Conservation (phyloP, 1,284 basidiomycete species). For the Ustilago crameri region DNA sequence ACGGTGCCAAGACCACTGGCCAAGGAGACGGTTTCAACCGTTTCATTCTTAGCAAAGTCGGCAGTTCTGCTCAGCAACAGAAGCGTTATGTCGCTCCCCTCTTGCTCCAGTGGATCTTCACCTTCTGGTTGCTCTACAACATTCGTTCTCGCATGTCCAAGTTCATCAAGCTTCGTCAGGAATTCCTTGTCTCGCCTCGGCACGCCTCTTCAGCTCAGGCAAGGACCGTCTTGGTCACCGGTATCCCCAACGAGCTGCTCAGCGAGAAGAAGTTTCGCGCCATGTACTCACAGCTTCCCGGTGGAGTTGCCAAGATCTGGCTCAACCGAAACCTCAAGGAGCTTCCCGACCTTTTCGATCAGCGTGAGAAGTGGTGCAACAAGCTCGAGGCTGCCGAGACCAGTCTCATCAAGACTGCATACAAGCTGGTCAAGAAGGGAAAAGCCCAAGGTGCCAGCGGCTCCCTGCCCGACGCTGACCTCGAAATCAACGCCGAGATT, state of each 20-base stretch:
- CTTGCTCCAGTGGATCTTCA: constrained; percentile 61
- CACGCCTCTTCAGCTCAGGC: constrained; percentile 82
- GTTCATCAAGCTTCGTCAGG: constrained; percentile 83
- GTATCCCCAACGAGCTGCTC: constrained; percentile 83
- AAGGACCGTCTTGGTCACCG: constrained; percentile 87
- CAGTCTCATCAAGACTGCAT: constrained; percentile 77
- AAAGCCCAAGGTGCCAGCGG: constrained; percentile 57
- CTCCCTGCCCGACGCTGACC: constrained; percentile 38
- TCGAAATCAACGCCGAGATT: constrained; percentile 53
- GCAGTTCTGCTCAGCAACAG: constrained; percentile 43
- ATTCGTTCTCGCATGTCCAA: constrained; percentile 82
- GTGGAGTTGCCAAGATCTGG: constrained; percentile 89
- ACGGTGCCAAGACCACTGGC: constrained; percentile 68
- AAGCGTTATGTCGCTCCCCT: constrained; percentile 59
- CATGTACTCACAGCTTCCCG: constrained; percentile 81
- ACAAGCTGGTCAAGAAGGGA: constrained; percentile 72
- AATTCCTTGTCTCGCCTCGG: constrained; percentile 80
- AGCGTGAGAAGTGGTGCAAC: constrained; percentile 78
- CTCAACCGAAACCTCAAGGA: constrained; percentile 84
- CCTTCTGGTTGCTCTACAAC: constrained; percentile 82
- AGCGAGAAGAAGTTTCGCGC: constrained; percentile 75
- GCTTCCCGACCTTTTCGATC: constrained; percentile 83
- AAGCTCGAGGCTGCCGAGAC: constrained; percentile 89
- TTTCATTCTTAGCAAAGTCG: constrained; percentile 82
- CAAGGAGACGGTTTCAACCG: constrained; percentile 76